A percentile compares a stretch with the other conserved stretches of the same genome.
Evolutionary conservation across 1,284 basidiomycete species (phyloP).

Genomic region (Cerrena zonata): DNA sequence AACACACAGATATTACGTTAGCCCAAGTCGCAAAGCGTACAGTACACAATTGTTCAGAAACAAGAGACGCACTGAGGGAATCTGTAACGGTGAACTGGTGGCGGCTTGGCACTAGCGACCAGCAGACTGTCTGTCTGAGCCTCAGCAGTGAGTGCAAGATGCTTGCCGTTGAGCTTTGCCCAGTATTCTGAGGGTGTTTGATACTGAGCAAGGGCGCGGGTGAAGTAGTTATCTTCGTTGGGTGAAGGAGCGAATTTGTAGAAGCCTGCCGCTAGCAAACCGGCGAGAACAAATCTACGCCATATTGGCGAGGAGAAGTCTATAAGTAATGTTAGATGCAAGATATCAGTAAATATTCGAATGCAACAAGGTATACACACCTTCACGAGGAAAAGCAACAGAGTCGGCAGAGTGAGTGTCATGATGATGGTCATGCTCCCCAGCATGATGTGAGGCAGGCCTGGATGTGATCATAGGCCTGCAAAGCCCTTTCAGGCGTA

Average conservation of each 20-base stretch:
- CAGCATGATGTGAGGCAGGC: conserved; percentile 34
- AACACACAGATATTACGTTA: not conserved
- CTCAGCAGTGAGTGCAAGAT: conserved; percentile 46
- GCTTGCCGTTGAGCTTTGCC: conserved; percentile 48
- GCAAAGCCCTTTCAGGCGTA: not conserved
- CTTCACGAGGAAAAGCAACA: conserved; percentile 52
- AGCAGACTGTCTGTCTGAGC: conserved; percentile 40
- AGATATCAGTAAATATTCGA: too few species aligned
- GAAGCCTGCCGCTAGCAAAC: conserved; percentile 42
- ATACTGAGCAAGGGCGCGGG: conserved; percentile 56
- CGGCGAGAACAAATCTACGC: conserved; percentile 49
- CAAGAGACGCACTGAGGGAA: conserved; percentile 58
- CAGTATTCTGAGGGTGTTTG: conserved; percentile 44
- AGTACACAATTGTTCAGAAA: conserved; percentile 1
- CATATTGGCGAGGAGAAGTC: conserved; percentile 60
- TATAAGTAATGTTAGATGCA: conserved; percentile 13
- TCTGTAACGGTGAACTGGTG: conserved; percentile 53
- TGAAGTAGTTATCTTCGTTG: conserved; percentile 52
- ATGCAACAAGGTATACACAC: conserved; percentile 32
- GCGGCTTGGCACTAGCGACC: conserved; percentile 44
- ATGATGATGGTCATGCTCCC: conserved; percentile 29
- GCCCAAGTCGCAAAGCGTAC: not conserved
- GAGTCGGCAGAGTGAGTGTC: conserved; percentile 37
- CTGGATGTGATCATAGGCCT: conserved; percentile 28
- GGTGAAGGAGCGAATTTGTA: conserved; percentile 65